phyloP scores from a whole-genome alignment of 2,329 filamentous ascomycete species.

The Stagonosporopsis chrysanthemi region DNA sequence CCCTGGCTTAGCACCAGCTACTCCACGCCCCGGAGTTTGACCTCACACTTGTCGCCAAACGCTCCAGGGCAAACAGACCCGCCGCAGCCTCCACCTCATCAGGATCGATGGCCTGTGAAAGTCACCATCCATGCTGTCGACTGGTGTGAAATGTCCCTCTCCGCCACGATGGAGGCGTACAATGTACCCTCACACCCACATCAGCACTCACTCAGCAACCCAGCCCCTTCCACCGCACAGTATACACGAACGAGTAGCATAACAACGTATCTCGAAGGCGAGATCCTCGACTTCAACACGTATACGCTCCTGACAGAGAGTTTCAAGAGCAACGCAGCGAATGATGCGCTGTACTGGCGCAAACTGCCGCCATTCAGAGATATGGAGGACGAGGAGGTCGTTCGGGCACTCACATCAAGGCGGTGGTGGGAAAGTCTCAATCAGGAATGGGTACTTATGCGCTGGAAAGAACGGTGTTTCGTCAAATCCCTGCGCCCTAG shows the following conservation, averaged over 20 bases:
- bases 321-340: slow-evolving; percentile 55
- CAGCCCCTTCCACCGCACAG: slow-evolving; percentile 15
- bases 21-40: slow-evolving; percentile 38
- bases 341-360: slow-evolving; percentile 59
- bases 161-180: slow-evolving; percentile 74
- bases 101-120: slow-evolving; percentile 72
- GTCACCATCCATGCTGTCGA: slow-evolving; percentile 71
- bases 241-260: slow-evolving; percentile 57
- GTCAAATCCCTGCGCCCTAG: slow-evolving; percentile 45
- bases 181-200: slow-evolving; percentile 63
- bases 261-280: slow-evolving; percentile 72
- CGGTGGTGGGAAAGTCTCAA: slow-evolving; percentile 48
- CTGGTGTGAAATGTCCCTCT: slow-evolving; percentile 66
- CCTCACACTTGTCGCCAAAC: slow-evolving; percentile 27
- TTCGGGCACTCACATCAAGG: slow-evolving; percentile 54
- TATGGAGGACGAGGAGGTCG: slow-evolving; percentile 52
- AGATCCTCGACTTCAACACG: slow-evolving; percentile 68
- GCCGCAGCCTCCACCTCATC: slow-evolving; percentile 37
- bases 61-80: slow-evolving; percentile 11
- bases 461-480: slow-evolving; percentile 64
- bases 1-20: slow-evolving; percentile 50
- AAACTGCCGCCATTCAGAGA: slow-evolving; percentile 56
- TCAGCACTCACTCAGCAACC: slow-evolving; percentile 35
- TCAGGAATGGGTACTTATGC: slow-evolving; percentile 63
- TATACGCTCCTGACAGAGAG: slow-evolving; percentile 61